These are phyloP conservation scores for Recurvomyces mirabilis DNA, from an alignment of 495 filamentous ascomycete genomes.

Conservation along the genomic window DNA sequence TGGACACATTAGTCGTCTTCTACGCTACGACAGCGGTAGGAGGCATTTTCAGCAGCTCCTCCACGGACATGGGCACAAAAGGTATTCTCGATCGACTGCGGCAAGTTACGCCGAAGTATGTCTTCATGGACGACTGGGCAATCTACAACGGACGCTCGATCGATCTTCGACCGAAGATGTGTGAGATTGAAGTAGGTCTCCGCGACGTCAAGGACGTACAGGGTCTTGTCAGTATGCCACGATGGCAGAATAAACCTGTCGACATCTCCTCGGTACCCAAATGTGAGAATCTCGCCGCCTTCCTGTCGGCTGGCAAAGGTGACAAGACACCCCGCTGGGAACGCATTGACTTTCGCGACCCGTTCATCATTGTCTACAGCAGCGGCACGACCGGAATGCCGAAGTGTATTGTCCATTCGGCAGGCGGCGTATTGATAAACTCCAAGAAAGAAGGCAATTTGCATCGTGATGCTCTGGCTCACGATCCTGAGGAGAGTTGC, in stretches of 20 bases:
- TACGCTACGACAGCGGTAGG: constrained; percentile 55
- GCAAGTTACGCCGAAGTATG: constrained; percentile 58
- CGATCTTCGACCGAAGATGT: constrained; percentile 62
- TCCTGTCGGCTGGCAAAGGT: constrained; percentile 37
- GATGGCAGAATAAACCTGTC: constrained; percentile 44
- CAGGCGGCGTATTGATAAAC: constrained; percentile 50
- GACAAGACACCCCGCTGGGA: constrained; percentile 41
- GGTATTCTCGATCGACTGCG: constrained; percentile 62
- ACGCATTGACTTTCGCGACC: constrained; percentile 52
- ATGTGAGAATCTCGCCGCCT: constrained; percentile 41
- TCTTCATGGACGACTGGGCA: constrained; percentile 69
- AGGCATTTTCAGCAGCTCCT: constrained; percentile 57
- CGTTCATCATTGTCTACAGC: constrained; percentile 61
- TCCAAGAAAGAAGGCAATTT: constrained; percentile 49
- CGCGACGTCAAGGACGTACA: constrained; percentile 45
- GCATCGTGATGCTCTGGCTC: constrained; percentile 37
- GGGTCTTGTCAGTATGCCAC: constrained; percentile 53
- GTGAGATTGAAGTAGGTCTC: constrained; percentile 52
- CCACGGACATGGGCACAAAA: constrained; percentile 54
- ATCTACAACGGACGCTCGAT: constrained; percentile 68
- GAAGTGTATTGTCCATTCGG: constrained; percentile 64
- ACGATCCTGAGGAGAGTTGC: constrained; percentile 50
- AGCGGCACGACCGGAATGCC: constrained; percentile 62
- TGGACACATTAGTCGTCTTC: constrained; percentile 58
- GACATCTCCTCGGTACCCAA: constrained; percentile 47